phyloP scores from a whole-genome alignment of 2,329 filamentous ascomycete species.

The Epicoccum nigrum region DNA sequence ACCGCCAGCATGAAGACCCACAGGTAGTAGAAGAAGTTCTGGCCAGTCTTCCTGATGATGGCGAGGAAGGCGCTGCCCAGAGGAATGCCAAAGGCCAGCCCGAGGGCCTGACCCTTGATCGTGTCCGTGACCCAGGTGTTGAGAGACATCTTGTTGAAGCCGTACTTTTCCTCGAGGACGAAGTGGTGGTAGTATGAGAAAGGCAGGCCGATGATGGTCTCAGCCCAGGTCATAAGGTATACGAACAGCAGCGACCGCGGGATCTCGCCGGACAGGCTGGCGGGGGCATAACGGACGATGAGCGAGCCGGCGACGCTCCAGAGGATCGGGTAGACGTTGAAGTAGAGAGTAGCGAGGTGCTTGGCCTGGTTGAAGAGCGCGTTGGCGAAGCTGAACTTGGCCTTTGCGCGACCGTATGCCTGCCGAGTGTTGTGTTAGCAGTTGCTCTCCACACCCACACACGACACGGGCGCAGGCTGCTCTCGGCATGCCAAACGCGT shows the following conservation, averaged over 20 bases:
- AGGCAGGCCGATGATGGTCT: conserved; percentile 79
- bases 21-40: conserved; percentile 96
- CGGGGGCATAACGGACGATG: conserved; percentile 75
- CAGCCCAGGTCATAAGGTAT: conserved; percentile 81
- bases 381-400: conserved; percentile 82
- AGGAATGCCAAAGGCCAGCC: conserved; percentile 79
- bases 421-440: conserved; percentile 33
- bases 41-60: conserved; percentile 93
- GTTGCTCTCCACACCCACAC: neutral
- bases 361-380: conserved; percentile 86
- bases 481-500: too few relatives aligned
- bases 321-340: conserved; percentile 86
- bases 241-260: conserved; percentile 92
- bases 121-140: conserved; percentile 88
- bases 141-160: conserved; percentile 98
- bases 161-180: conserved; percentile 93
- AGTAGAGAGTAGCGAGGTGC: conserved; percentile 87
- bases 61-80: conserved; percentile 90
- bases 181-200: conserved; percentile 91
- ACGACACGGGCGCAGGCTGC: too few relatives aligned
- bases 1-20: conserved; percentile 91
- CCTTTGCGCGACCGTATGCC: conserved; percentile 95
- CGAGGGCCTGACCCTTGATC: conserved; percentile 86
- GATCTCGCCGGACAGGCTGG: conserved; percentile 87
- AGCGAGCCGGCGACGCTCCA: conserved; percentile 82